phyloP scores from a whole-genome alignment of 192 early-diverging fungal species.

The Entomortierella beljakovae region DNA sequence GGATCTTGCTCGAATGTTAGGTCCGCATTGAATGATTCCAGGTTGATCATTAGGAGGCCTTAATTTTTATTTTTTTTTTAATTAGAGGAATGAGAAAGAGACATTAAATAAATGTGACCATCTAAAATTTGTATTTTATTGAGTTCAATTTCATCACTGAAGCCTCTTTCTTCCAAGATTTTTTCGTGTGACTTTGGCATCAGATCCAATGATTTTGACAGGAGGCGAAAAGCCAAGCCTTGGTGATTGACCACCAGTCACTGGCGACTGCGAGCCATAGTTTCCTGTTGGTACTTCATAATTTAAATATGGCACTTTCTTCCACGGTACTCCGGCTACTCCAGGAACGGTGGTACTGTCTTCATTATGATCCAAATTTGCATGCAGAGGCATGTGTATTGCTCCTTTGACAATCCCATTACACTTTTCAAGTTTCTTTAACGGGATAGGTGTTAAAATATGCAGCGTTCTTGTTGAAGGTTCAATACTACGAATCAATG shows the following conservation, averaged over 20 bases:
- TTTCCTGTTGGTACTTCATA: slow-evolving; percentile 37
- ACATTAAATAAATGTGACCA: neutral
- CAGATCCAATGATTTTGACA: slow-evolving; percentile 42
- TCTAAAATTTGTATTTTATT: neutral
- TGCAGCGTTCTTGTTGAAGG: slow-evolving; percentile 62
- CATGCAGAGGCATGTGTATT: slow-evolving; percentile 62
- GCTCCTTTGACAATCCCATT: slow-evolving; percentile 65
- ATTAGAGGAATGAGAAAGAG: neutral
- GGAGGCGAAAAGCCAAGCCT: slow-evolving; percentile 19
- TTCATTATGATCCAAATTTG: slow-evolving; percentile 56
- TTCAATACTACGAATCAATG: slow-evolving; percentile 75
- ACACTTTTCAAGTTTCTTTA: slow-evolving; percentile 43
- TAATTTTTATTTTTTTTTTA: too few relatives aligned
- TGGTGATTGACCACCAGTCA: slow-evolving; percentile 18
- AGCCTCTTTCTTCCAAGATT: slow-evolving; percentile 44
- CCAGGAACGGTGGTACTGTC: slow-evolving; percentile 27
- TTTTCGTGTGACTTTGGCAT: slow-evolving; percentile 43
- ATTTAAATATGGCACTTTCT: slow-evolving; percentile 62
- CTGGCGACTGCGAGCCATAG: slow-evolving; percentile 12
- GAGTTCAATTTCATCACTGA: neutral
- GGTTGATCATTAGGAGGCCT: slow-evolving; percentile 8
- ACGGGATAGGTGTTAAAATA: slow-evolving; percentile 65
- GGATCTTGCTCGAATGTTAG: slow-evolving; percentile 12
- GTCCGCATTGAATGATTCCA: slow-evolving; percentile 19
- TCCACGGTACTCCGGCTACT: slow-evolving; percentile 64